Conservation (phyloP, 1,139 yeast species). For the Suhomyces chickasaworum region DNA sequence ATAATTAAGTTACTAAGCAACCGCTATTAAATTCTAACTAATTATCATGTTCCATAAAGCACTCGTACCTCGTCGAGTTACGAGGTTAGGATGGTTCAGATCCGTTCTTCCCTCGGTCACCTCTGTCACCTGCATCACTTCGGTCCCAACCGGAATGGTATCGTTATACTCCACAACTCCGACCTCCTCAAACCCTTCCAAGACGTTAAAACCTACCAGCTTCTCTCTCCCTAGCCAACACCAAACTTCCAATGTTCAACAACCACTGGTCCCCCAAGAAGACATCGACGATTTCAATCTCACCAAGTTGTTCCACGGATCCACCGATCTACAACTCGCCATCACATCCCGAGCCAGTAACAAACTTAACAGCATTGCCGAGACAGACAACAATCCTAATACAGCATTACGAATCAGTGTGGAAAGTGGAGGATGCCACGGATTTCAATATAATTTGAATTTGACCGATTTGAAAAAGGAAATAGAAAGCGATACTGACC, state of each 20-base stretch:
- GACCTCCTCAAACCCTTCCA: conserved; percentile 15
- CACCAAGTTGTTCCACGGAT: conserved; percentile 38
- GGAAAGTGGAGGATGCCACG: conserved; percentile 98
- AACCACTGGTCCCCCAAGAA: conserved; percentile 22
- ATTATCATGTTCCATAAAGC: not conserved
- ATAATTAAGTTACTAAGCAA: not conserved
- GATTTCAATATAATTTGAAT: conserved; percentile 84
- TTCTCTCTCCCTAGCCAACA: conserved; percentile 22
- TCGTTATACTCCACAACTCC: conserved; percentile 5
- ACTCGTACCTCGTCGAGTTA: not conserved
- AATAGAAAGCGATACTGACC: conserved; percentile 42
- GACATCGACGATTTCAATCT: conserved; percentile 33
- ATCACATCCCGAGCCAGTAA: conserved; percentile 44
- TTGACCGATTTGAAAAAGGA: conserved; percentile 53
- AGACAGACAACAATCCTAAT: conserved; percentile 58
- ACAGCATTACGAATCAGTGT: conserved; percentile 77
- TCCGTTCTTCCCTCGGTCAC: not conserved
- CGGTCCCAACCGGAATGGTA: too few relatives aligned
- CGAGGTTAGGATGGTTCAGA: not conserved
- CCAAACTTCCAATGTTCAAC: not conserved
- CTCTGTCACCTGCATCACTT: too few relatives aligned
- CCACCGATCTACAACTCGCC: conserved; percentile 39
- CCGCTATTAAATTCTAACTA: not conserved
- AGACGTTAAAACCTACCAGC: conserved; percentile 29
- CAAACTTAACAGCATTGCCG: conserved; percentile 58